phyloP scores from a whole-genome alignment of 345 rosid genomes.

The Eucalyptus tenuipes region DNA sequence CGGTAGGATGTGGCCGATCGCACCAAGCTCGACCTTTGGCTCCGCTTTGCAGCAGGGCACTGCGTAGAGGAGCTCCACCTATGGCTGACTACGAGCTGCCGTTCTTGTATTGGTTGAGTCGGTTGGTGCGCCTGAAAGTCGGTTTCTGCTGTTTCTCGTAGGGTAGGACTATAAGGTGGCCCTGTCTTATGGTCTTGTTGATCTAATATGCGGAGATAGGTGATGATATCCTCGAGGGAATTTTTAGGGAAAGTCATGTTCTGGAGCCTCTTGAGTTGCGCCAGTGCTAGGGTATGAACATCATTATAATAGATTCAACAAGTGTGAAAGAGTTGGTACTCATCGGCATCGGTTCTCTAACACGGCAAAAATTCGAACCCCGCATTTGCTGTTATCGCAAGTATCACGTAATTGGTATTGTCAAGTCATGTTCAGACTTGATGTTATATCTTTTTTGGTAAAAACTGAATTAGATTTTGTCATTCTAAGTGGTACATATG shows the following conservation, averaged over 20 bases:
- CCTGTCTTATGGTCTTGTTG: not conserved
- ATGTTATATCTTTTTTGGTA: not conserved
- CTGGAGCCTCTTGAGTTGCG: not conserved
- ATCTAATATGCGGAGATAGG: not conserved
- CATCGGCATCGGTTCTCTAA: fast-evolving
- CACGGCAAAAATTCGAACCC: not conserved
- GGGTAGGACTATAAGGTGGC: not conserved
- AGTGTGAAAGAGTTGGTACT: not conserved
- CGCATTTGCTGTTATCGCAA: not conserved
- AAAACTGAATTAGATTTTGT: not conserved
- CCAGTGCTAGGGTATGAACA: not conserved
- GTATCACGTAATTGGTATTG: not conserved
- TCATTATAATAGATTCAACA: not conserved
- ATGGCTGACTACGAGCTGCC: not conserved
- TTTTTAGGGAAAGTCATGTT: not conserved
- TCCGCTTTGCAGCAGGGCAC: not conserved
- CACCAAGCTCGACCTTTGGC: not conserved
- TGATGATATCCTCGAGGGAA: not conserved
- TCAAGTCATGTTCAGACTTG: not conserved
- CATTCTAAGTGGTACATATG: not conserved
- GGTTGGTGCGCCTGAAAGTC: not conserved
- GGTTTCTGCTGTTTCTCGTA: not conserved
- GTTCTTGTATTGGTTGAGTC: not conserved
- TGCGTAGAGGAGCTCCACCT: not conserved
- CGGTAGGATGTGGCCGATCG: not conserved